phyloP scores from a whole-genome alignment of 176 grass and related monocot genomes.

The Musa acuminata region DNA sequence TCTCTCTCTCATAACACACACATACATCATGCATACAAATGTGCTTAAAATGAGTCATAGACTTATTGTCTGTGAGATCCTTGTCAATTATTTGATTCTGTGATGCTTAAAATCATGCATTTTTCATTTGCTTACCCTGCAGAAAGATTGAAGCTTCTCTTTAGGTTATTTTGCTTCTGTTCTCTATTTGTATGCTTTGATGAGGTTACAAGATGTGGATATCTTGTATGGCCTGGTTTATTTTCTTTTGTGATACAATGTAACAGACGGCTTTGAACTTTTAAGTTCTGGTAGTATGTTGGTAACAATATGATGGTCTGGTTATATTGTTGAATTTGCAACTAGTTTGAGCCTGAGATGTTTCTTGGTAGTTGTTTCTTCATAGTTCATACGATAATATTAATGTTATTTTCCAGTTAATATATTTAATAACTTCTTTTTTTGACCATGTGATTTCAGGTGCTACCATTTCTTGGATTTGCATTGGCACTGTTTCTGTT shows the following conservation, averaged over 20 bases:
- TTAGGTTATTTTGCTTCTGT: too few relatives aligned
- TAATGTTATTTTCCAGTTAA: not conserved
- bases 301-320: not conserved
- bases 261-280: too few relatives aligned
- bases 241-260: too few relatives aligned
- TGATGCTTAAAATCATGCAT: too few relatives aligned
- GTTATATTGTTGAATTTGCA: not conserved
- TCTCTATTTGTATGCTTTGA: too few relatives aligned
- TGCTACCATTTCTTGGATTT: constrained; percentile 26
- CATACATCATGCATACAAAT: not conserved
- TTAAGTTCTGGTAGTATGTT: not conserved
- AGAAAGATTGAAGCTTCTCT: too few relatives aligned
- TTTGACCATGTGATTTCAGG: constrained; percentile 10
- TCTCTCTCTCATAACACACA: not conserved
- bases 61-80: too few relatives aligned
- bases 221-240: too few relatives aligned
- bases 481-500: constrained; percentile 22
- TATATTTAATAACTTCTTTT: not conserved
- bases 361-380: not conserved
- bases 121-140: too few relatives aligned
- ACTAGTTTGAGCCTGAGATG: not conserved
- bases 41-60: too few relatives aligned
- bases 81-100: too few relatives aligned
- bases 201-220: too few relatives aligned
- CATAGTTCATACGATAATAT: not conserved